Conservation (phyloP, 768 basidiomycete genomes). For the Lactifluus piperatus region DNA sequence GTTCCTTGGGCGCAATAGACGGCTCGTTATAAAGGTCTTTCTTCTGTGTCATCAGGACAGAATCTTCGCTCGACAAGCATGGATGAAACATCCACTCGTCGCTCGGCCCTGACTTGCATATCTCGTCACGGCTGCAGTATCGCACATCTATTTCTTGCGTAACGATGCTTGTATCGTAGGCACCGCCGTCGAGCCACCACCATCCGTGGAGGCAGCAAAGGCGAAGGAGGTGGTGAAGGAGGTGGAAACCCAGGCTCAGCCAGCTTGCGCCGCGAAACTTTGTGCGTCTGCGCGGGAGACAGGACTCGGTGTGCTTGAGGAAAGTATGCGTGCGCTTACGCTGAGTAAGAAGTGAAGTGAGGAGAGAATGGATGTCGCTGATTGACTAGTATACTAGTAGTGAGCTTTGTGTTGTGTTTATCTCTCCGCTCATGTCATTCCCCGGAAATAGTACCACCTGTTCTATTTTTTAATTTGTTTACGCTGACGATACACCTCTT, state of each 20-base stretch:
- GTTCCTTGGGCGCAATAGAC: no score
- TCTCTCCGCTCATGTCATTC: background rate
- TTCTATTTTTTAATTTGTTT: background rate
- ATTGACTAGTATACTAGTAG: no score
- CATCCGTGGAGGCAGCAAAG: background rate
- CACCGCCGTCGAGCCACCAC: constrained; percentile 53
- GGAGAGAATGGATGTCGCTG: background rate
- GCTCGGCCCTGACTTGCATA: no score
- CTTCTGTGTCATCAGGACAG: no score
- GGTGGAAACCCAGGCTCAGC: background rate
- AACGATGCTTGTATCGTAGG: no score
- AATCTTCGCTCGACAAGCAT: no score
- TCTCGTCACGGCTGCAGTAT: no score
- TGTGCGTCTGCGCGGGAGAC: constrained; percentile 12
- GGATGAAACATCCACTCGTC: no score
- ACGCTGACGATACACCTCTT: background rate
- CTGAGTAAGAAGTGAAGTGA: constrained; percentile 37
- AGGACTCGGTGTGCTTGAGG: constrained; percentile 36
- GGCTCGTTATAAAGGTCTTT: no score
- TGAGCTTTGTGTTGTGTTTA: no score
- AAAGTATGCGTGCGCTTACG: constrained; percentile 60
- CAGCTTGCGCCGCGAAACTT: constrained; percentile 5
- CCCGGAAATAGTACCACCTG: background rate
- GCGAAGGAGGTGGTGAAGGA: background rate
- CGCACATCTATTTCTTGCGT: no score